Evolutionary conservation across 345 rosid species (phyloP), one percentile per base, ranked within the genome.

Genomic region (Ceriops zippeliana): DNA sequence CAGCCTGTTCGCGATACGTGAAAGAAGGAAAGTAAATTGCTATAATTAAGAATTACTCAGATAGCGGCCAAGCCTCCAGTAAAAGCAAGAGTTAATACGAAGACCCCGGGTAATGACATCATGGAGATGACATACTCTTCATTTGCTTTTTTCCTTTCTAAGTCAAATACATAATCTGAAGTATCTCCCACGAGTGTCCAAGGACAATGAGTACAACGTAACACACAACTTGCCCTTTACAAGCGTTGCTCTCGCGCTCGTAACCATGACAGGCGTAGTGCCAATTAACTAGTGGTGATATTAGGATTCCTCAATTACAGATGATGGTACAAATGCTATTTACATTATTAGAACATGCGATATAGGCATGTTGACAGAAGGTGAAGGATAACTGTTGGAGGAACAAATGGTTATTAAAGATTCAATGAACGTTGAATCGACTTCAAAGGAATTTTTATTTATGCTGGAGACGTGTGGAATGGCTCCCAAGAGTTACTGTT

Each of bases 401-500:
- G 21, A 64, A 72, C 56, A 30, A 32, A 62, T 4, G 53, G 16
- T 8, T 63, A 32, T 66, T 61, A 10, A 52, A 46, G 27, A 61
- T 63, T 63, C 58, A 56, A 47, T 19, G 59, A 54, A 37, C 57
- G 54, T 21, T n/a, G 7, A 46, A 38, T 17, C 21, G 42, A 59
- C 53, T 27, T 15, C 6, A 34, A 62, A 61, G 56, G 15, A 61
- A 32, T 46, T 64, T 59, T 70, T 35, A 6, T 51, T 51, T 27
- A 11, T 24, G 27, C 42, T 30, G 59, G n/a, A 47, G 64, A 16
- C 63, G 34, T 32, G 32, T 17, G 35, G 49, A 65, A 69, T 51
- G 60, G 42, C 8, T 17, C 59, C 64, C 8, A 52, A 34, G 21
- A 49, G 27, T 60, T 79, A 90, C 66, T 69, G 87, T 81, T 95